Evolutionary conservation across 176 grass and related monocot species (phyloP).

Genomic region (Poa annua): DNA sequence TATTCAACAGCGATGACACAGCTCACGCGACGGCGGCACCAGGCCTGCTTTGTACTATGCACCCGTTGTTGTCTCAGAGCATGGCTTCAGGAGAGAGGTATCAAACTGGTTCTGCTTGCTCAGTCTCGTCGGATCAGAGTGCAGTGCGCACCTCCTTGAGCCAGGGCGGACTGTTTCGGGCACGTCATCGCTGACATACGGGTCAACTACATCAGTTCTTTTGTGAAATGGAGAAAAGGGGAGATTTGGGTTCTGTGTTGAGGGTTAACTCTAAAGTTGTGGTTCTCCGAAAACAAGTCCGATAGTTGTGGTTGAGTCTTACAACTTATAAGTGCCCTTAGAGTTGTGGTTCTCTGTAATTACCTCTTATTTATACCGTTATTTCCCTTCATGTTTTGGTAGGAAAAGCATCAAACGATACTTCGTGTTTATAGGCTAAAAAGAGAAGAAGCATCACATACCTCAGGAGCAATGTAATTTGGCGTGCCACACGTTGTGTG

Average conservation of each 20-base stretch:
- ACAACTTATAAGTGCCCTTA: not conserved
- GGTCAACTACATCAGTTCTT: not conserved
- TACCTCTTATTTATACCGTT: not conserved
- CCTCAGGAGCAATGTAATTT: conserved; percentile 99
- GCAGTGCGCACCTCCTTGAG: not conserved
- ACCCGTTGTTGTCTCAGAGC: not conserved
- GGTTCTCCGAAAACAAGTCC: not conserved
- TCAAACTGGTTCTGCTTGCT: not conserved
- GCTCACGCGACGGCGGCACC: not conserved
- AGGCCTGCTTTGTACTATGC: not conserved
- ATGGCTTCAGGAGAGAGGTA: not conserved
- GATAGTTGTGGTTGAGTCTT: not conserved
- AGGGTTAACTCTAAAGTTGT: not conserved
- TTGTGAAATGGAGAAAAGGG: not conserved
- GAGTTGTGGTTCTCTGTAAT: not conserved
- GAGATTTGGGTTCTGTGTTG: not conserved
- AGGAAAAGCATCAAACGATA: not conserved
- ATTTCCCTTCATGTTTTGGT: conserved; percentile 6
- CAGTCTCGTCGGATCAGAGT: not conserved
- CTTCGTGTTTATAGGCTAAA: not conserved
- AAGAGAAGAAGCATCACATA: conserved; percentile 34
- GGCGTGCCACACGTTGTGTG: conserved; percentile 92
- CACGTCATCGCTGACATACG: not conserved
- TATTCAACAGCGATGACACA: not conserved
- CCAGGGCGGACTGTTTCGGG: not conserved